These are phyloP conservation scores for Phoma sp. DNA, from an alignment of 2,329 filamentous ascomycete species.

Conservation along the genomic window DNA sequence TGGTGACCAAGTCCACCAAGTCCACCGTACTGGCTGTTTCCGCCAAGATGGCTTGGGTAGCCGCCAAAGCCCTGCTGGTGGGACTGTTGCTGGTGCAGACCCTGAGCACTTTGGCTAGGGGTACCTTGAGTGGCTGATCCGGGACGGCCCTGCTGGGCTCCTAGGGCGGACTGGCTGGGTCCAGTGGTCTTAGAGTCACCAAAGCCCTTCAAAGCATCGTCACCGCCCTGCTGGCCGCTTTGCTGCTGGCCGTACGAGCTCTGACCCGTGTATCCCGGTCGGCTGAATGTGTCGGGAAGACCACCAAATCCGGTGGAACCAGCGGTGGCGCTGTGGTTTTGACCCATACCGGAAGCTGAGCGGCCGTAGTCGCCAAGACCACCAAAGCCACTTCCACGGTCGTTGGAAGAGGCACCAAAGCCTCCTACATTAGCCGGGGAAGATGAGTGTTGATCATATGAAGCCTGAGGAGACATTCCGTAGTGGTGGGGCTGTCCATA, in stretches of 20 bases:
- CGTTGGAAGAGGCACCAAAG: constrained; percentile 57
- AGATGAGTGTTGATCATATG: constrained; percentile 69
- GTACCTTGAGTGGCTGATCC: constrained; percentile 68
- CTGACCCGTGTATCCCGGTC: constrained; percentile 63
- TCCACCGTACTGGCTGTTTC: constrained; percentile 60
- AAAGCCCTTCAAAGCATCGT: constrained; percentile 66
- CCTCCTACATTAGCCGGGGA: constrained; percentile 67
- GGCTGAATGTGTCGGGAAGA: constrained; percentile 67
- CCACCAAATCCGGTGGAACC: constrained; percentile 59
- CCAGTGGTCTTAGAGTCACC: constrained; percentile 63
- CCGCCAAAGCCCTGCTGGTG: constrained; percentile 66
- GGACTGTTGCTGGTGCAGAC: constrained; percentile 62
- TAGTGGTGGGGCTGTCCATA: constrained; percentile 71
- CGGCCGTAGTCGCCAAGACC: constrained; percentile 68
- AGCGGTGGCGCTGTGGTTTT: constrained; percentile 59
- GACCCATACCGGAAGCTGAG: constrained; percentile 64
- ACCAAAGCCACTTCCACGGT: constrained; percentile 55
- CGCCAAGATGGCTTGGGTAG: constrained; percentile 60
- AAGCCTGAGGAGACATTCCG: constrained; percentile 61
- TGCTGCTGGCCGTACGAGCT: constrained; percentile 59
- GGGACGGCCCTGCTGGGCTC: constrained; percentile 66
- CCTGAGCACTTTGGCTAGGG: constrained; percentile 60
- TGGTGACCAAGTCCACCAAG: constrained; percentile 62
- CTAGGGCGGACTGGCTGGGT: constrained; percentile 66
- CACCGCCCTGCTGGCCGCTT: constrained; percentile 57